These are phyloP conservation scores for Coprinellus micaceus DNA, from an alignment of 768 basidiomycete genomes.

Conservation along the genomic window DNA sequence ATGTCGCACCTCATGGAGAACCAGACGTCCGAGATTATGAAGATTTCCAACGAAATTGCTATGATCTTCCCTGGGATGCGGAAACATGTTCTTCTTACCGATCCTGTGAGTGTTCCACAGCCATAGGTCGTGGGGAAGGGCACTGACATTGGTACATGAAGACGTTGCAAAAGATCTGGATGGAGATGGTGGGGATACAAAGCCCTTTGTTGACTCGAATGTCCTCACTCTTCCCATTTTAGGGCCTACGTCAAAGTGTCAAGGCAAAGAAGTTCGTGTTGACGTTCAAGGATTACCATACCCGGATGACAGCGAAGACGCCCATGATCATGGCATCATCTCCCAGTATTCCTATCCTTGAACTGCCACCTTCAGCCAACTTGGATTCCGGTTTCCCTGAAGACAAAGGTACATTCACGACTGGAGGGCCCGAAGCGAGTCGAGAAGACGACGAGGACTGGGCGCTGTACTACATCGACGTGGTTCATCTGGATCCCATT, in stretches of 20 bases:
- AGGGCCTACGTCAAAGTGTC: conserved; percentile 38
- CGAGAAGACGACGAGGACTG: conserved; percentile 16
- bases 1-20: conserved; percentile 24
- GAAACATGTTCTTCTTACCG: conserved; percentile 41
- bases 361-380: not conserved
- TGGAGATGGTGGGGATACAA: conserved; percentile 7
- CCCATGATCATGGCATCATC: not conserved
- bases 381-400: not conserved
- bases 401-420: no score
- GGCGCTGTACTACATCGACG: conserved; percentile 24
- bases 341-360: not conserved
- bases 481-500: conserved; percentile 23
- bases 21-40: conserved; percentile 37
- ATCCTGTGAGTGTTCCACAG: conserved; percentile 27
- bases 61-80: conserved; percentile 30
- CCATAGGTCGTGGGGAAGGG: no score
- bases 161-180: conserved; percentile 11
- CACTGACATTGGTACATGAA: conserved; percentile 3
- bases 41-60: conserved; percentile 5
- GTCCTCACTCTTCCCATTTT: no score
- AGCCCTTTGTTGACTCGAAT: no score
- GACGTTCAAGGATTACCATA: conserved; percentile 34
- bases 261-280: conserved; percentile 37
- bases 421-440: conserved; percentile 10
- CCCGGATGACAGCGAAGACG: conserved; percentile 1